Base-by-base conservation (phyloP, 805 yeast genomes). In the Metschnikowia hibisci region DNA sequence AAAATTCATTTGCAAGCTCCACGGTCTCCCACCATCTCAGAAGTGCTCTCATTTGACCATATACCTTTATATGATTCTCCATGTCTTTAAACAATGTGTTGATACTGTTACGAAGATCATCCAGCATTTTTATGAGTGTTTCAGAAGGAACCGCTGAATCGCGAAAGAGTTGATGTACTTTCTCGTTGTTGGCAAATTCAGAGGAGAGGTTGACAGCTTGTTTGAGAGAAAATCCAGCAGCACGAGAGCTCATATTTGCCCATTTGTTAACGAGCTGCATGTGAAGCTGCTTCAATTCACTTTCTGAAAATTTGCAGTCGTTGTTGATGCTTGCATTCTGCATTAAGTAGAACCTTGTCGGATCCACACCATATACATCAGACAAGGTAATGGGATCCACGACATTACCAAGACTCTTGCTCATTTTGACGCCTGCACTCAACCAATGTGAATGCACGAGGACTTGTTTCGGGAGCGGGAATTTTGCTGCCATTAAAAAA, bases 371-470 rank as follows among this genome's bases (percentile, higher is more conserved):
- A 54, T 84, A 87, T 32, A 71, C 61, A 0, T 76, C 69, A 4
- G 78, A 69, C 25, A 83, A 71, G n/a, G 67, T 76, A 14, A 85
- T 58, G 0, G 99, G 99, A 56, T 93, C 97, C 4, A 91, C 95
- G 8, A 91, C 97, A 58, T 93, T 93, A 0, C 97, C 96, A 42
- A 81, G 66, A 44, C 95, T 83, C 56, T 93, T 93, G 39, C 96
- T 86, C 99, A 93, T 93, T 59, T 93, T 93, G 34, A 80, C 69
- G 0, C 98, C 98, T 27, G 81, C 84, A 62, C 84, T 77, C 16
- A 90, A 69, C 98, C 98, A 93, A 62, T 93, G 99, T 5, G 95
- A 83, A 67, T 93, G 99, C 2, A 93, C 96, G 5, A 89, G 73
- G 3, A 93, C 77, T 45, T 81, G 82, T 32, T 73, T 66, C 0